A percentile compares a stretch with the other conserved stretches of the same genome.
Conservation (phyloP, 2,329 filamentous ascomycete genomes). For the Cordyceps pruinosa region DNA sequence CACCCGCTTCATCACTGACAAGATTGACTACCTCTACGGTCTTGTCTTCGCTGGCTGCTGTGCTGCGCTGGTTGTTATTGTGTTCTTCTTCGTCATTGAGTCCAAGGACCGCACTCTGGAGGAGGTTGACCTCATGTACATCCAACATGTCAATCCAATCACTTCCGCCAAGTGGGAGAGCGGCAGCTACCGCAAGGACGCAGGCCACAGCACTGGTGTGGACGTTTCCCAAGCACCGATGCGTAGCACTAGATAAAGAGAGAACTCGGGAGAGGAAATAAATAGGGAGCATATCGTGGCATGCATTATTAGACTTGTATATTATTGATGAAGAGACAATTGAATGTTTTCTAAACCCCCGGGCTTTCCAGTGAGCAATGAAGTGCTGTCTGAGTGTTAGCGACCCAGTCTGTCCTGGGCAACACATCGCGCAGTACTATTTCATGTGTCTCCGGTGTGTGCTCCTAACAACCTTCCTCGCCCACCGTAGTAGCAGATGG, state of each 20-base stretch:
- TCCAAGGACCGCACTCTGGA: slow-evolving; percentile 65
- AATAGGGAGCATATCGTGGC: background rate
- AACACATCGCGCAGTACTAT: background rate
- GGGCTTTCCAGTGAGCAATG: background rate
- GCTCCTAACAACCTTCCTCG: background rate
- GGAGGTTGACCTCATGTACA: slow-evolving; percentile 74
- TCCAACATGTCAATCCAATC: slow-evolving; percentile 42
- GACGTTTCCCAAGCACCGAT: background rate
- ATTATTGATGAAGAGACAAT: background rate
- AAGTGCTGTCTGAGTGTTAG: background rate
- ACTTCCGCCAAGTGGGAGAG: slow-evolving; percentile 33
- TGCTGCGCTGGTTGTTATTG: slow-evolving; percentile 53
- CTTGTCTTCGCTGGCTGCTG: slow-evolving; percentile 66
- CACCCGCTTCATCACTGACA: slow-evolving; percentile 66
- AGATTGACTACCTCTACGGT: slow-evolving; percentile 63
- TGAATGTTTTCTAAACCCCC: background rate
- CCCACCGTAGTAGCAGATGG: background rate
- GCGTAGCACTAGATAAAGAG: background rate
- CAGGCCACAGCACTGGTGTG: background rate
- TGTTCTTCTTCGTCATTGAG: slow-evolving; percentile 72
- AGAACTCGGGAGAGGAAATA: background rate
- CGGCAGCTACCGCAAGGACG: background rate
- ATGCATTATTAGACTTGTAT: background rate
- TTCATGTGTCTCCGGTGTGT: background rate
- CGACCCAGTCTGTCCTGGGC: slow-evolving; percentile 1